Base-by-base conservation (phyloP, 2,329 filamentous ascomycete species). In the Pseudogymnoascus sp. region DNA sequence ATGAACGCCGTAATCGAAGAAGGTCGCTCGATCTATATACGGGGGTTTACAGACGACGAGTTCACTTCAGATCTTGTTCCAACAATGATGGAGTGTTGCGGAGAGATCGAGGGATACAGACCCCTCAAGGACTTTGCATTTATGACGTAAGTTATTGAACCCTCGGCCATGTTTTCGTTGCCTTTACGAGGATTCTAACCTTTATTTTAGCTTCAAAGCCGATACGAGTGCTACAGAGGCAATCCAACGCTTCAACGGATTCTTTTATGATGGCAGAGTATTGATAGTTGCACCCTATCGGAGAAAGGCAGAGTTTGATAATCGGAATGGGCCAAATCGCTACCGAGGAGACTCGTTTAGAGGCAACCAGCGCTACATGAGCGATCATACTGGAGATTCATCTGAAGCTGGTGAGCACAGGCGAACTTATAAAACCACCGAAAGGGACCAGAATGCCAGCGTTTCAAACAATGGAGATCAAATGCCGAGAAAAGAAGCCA, bases 281-380 rank as follows among this genome's bases (percentile, higher is more conserved):
- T 36, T 56, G 49, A 56, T 14, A 56, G 49, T 56, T 18, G 49
- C 49, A 18, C 49, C 49, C 4, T 56, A 56, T 56, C 28, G 28
- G 28, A 56, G 11, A 36, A 18, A 31, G 28, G 5, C 5, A 11
- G 28, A 34, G 11, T 14, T 21, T 18, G 28, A 56, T 8, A 12
- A 14, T 36, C 34, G 28, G 49, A 56, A 56, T 14, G 49, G 49
- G 28, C 49, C 49, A 34, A 34, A 56, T 18, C 28, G 49, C 9
- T 5, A 34, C n/a, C 49, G 28, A 56, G 49, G 49, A 36, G 34
- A 34, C 28, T 56, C 49, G n/a, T 21, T 56, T 7, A 8, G 49
- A 14, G 28, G 49, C 16, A 36, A 3, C 49, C 49, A 56, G 9
- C 49, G n/a, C 49, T 18, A 56, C 11, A 8, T 4, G 28, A 56